phyloP scores from a whole-genome alignment of 2,329 filamentous ascomycete genomes.

The Trichoderma breve region DNA sequence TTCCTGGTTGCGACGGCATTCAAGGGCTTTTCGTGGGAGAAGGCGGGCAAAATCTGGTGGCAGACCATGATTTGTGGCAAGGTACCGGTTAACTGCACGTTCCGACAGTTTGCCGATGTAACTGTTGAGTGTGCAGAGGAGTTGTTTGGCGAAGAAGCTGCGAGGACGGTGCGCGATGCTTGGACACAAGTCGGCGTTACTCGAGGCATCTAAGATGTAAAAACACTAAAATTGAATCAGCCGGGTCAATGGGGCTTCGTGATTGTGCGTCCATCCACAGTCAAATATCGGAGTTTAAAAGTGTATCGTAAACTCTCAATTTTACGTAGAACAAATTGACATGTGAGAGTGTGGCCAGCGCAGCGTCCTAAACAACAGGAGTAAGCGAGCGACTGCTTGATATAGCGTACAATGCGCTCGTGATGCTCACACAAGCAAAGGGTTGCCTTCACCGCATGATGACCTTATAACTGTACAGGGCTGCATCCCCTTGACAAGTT shows the following conservation, averaged over 20 bases:
- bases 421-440: background rate
- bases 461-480: background rate
- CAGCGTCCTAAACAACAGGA: background rate
- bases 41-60: background rate
- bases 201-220: background rate
- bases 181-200: background rate
- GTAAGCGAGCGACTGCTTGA: background rate
- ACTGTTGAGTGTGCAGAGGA: background rate
- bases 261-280: background rate
- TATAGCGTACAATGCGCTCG: background rate
- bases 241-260: background rate
- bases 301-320: background rate
- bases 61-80: background rate
- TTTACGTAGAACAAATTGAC: background rate
- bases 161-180: background rate
- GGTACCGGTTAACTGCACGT: background rate
- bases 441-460: background rate
- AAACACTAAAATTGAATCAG: background rate
- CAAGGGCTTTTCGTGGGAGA: background rate
- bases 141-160: background rate
- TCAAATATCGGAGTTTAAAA: background rate
- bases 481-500: background rate
- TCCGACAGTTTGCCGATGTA: background rate
- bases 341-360: background rate
- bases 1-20: conserved; percentile 41